phyloP scores from a whole-genome alignment of 805 yeast genomes.

The Hanseniaspora clermontiae region DNA sequence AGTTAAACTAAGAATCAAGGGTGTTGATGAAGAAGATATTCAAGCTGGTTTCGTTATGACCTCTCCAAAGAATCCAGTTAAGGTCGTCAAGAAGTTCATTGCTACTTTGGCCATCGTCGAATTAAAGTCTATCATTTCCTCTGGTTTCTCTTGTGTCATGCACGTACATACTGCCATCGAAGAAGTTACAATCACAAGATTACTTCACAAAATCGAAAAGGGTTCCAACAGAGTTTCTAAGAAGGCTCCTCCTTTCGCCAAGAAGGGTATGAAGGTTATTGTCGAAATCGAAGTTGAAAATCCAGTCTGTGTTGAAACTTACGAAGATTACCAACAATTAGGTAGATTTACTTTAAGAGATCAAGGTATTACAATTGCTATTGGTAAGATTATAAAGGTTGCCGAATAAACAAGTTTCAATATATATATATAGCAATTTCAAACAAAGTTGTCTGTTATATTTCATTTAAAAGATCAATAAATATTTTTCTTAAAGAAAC shows the following conservation, averaged over 20 bases:
- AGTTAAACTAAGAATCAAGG: slow-evolving; percentile 82
- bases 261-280: slow-evolving; percentile 96
- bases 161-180: slow-evolving; percentile 97
- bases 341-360: slow-evolving; percentile 98
- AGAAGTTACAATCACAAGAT: slow-evolving; percentile 70
- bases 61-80: slow-evolving; percentile 75
- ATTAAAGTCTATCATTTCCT: slow-evolving; percentile 81
- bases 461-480: not conserved
- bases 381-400: slow-evolving; percentile 90
- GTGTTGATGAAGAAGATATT: slow-evolving; percentile 94
- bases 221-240: slow-evolving; percentile 94
- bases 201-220: slow-evolving; percentile 87
- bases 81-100: slow-evolving; percentile 79
- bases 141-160: slow-evolving; percentile 97
- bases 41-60: slow-evolving; percentile 85
- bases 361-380: slow-evolving; percentile 96
- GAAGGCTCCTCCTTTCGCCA: slow-evolving; percentile 96
- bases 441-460: not conserved
- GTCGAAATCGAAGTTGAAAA: slow-evolving; percentile 76
- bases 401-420: slow-evolving; percentile 31
- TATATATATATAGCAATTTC: slow-evolving; percentile 1
- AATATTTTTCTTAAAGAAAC: not conserved
- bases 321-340: slow-evolving; percentile 82
- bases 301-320: slow-evolving; percentile 89
- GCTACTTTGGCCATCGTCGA: slow-evolving; percentile 97